A percentile compares a stretch with the other conserved stretches of the same genome.
These are phyloP conservation scores for Plasmodium malariae DNA, from an alignment of 169 alveolate genomes.

Conservation along the genomic window DNA sequence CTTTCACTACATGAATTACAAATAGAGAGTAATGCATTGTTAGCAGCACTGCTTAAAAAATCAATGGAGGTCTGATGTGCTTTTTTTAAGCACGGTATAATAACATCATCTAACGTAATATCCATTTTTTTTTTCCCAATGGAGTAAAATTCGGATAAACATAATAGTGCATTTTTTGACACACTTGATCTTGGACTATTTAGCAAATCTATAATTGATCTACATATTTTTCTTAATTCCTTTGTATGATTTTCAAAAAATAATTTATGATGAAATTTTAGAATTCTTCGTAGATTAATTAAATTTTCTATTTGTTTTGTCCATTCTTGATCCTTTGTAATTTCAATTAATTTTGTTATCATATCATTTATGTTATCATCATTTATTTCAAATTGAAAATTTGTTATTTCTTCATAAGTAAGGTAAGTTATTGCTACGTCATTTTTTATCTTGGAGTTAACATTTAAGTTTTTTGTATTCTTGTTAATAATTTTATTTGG, in stretches of 20 bases:
- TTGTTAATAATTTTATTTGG: slow-evolving; percentile 10
- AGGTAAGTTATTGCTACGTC: slow-evolving; percentile 51
- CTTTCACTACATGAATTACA: slow-evolving; percentile 75
- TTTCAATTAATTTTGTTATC: slow-evolving; percentile 20
- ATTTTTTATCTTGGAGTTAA: slow-evolving; percentile 55
- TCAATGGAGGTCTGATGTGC: slow-evolving; percentile 73
- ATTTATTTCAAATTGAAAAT: slow-evolving; percentile 49
- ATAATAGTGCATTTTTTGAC: slow-evolving; percentile 66
- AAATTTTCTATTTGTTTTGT: slow-evolving; percentile 67
- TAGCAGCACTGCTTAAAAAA: slow-evolving; percentile 73
- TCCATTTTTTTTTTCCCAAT: slow-evolving; percentile 71
- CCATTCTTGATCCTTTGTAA: slow-evolving; percentile 72
- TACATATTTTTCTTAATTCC: slow-evolving; percentile 51
- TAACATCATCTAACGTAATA: slow-evolving; percentile 59
- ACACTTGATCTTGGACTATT: slow-evolving; percentile 76
- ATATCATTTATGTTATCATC: slow-evolving; percentile 46
- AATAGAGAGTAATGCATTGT: slow-evolving; percentile 56
- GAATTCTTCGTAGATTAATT: slow-evolving; percentile 60
- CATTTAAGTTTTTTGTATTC: slow-evolving; percentile 21
- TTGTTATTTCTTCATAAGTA: slow-evolving; percentile 47
- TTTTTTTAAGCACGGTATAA: slow-evolving; percentile 67
- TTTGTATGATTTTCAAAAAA: slow-evolving; percentile 57
- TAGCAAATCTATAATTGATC: slow-evolving; percentile 54
- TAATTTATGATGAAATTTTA: slow-evolving; percentile 58
- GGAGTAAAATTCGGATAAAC: slow-evolving; percentile 71